These are phyloP conservation scores for Fusarium nanum DNA, from an alignment of 2,329 filamentous ascomycete genomes.

Conservation along the genomic window DNA sequence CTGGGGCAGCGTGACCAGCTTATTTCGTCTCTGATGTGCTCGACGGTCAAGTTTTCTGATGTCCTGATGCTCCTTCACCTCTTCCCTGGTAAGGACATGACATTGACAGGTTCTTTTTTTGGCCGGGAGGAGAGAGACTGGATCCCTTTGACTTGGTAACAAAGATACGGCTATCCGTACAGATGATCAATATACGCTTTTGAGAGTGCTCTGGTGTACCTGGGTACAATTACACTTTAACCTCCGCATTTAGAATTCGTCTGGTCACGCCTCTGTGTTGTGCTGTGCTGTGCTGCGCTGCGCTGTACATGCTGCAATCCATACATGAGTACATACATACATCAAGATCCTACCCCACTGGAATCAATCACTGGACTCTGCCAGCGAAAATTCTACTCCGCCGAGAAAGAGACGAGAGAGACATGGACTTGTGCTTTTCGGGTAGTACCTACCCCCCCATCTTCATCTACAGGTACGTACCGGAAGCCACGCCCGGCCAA, in stretches of 20 bases:
- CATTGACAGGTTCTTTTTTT: conserved; percentile 29
- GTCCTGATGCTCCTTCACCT: neutral
- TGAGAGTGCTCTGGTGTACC: neutral
- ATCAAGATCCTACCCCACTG: conserved; percentile 29
- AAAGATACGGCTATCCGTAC: neutral
- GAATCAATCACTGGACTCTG: conserved; percentile 18
- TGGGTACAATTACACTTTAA: conserved; percentile 4
- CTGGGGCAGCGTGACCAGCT: neutral
- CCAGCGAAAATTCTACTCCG: conserved; percentile 32
- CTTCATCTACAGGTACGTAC: conserved; percentile 21
- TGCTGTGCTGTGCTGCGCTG: conserved; percentile 2
- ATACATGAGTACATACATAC: neutral
- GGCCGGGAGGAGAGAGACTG: conserved; percentile 13
- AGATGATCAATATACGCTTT: conserved; percentile 19
- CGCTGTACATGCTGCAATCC: conserved; percentile 8
- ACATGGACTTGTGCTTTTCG: conserved; percentile 37
- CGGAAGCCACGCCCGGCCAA: conserved; percentile 1
- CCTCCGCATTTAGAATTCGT: conserved; percentile 21
- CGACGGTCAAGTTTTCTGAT: neutral
- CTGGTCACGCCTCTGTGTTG: conserved; percentile 22
- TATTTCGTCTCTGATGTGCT: neutral
- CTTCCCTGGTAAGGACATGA: conserved; percentile 16
- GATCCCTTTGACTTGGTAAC: neutral
- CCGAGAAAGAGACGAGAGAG: conserved; percentile 7
- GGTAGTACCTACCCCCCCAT: neutral